Conservation (phyloP, 305 asterid species). For the Andrographis paniculata region DNA sequence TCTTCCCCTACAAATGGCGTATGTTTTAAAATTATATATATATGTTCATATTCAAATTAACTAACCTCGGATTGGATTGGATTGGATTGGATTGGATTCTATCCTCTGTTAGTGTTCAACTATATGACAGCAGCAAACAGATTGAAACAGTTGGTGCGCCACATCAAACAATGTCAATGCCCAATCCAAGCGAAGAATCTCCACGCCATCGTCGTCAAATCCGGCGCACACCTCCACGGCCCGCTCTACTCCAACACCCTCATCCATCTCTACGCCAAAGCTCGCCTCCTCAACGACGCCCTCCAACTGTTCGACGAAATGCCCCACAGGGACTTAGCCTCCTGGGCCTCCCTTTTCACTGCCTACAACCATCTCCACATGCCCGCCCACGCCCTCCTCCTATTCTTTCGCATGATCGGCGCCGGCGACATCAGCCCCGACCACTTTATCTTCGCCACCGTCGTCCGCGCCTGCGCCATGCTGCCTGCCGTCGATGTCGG, state of each 20-base stretch:
- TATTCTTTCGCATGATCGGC: conserved; percentile 29
- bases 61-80: too few relatives aligned
- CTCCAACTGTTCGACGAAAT: conserved; percentile 61
- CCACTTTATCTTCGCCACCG: conserved; percentile 50
- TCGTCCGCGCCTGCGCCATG: conserved; percentile 57
- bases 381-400: conserved; percentile 26
- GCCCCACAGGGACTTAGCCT: conserved; percentile 57
- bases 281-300: conserved; percentile 40
- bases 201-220: conserved; percentile 55
- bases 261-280: conserved; percentile 43
- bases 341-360: conserved; percentile 79
- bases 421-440: conserved; percentile 41
- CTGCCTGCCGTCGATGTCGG: conserved; percentile 38
- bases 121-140: too few relatives aligned
- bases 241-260: conserved; percentile 43
- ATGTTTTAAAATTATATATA: too few relatives aligned
- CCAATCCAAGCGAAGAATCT: conserved; percentile 42
- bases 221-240: conserved; percentile 27
- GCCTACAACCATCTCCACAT: conserved; percentile 48
- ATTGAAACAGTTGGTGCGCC: conserved; percentile 27
- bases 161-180: conserved; percentile 45
- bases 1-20: too few relatives aligned
- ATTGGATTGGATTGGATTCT: too few relatives aligned
- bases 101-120: too few relatives aligned
- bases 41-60: too few relatives aligned